These are phyloP conservation scores for Mercurialis annua DNA, from an alignment of 345 rosid species.

Conservation along the genomic window DNA sequence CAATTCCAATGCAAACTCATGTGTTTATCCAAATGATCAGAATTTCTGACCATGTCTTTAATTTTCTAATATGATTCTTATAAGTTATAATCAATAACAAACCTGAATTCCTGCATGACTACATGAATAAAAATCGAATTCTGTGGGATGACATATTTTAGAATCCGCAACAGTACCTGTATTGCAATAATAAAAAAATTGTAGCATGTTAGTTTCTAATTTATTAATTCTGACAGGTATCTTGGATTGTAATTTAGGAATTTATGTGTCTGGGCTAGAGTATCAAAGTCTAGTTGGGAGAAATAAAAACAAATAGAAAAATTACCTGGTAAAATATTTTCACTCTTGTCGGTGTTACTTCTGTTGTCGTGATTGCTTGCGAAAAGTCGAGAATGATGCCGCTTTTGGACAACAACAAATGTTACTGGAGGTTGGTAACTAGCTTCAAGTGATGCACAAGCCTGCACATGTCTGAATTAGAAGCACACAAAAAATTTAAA, in stretches of 20 bases:
- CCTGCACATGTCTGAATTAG: constrained; percentile 19
- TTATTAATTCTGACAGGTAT: not conserved
- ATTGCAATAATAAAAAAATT: not conserved
- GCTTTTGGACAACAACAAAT: constrained; percentile 42
- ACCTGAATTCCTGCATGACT: constrained; percentile 52
- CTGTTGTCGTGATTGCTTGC: constrained; percentile 35
- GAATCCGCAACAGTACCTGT: constrained; percentile 46
- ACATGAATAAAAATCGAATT: constrained; percentile 40
- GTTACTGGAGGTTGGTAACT: constrained; percentile 46
- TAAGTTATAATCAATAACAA: not conserved
- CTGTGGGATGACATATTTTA: constrained; percentile 44
- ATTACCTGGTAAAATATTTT: constrained; percentile 43
- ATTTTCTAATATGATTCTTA: not conserved
- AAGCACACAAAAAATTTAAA: constrained; percentile 9
- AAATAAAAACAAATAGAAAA: not conserved
- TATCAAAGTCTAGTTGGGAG: not conserved
- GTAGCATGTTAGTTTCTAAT: not conserved
- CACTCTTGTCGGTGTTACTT: constrained; percentile 37
- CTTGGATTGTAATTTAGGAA: constrained; percentile 7
- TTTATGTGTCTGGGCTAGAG: not conserved
- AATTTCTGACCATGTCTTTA: no score
- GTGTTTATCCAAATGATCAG: not conserved
- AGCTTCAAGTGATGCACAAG: constrained; percentile 40
- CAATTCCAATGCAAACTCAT: not conserved
- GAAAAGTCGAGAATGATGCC: constrained; percentile 44